A percentile compares a stretch with the other conserved stretches of the same genome.
These are phyloP conservation scores for Pichia sp. DNA, from an alignment of 1,139 yeast genomes.

Conservation along the genomic window DNA sequence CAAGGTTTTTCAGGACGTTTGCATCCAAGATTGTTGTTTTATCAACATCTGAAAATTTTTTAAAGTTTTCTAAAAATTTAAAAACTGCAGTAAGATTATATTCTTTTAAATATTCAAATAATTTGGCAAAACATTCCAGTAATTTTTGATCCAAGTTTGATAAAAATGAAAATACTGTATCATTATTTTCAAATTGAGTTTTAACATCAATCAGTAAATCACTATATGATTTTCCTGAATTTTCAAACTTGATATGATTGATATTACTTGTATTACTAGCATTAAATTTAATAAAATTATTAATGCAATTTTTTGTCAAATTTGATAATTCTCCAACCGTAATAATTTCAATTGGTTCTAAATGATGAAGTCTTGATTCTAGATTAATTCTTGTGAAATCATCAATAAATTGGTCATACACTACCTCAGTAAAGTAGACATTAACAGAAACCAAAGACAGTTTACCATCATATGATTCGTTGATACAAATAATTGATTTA, in stretches of 20 bases:
- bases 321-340: slow-evolving; percentile 33
- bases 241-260: not conserved
- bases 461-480: slow-evolving; percentile 24
- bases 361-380: slow-evolving; percentile 66
- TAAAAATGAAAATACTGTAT: slow-evolving; percentile 16
- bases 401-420: slow-evolving; percentile 64
- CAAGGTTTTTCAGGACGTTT: slow-evolving; percentile 62
- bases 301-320: slow-evolving; percentile 30
- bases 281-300: slow-evolving; percentile 17
- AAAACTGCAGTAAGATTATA: slow-evolving; percentile 58
- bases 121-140: slow-evolving; percentile 38
- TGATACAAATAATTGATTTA: slow-evolving; percentile 30
- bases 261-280: slow-evolving; percentile 7
- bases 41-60: slow-evolving; percentile 44
- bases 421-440: slow-evolving; percentile 71
- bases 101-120: slow-evolving; percentile 52
- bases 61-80: slow-evolving; percentile 43
- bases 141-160: slow-evolving; percentile 9
- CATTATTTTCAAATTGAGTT: slow-evolving; percentile 9
- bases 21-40: slow-evolving; percentile 62
- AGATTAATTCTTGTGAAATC: slow-evolving; percentile 49
- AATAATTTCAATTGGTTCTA: slow-evolving; percentile 72
- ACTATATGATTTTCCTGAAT: not conserved
- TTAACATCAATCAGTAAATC: slow-evolving; percentile 2
- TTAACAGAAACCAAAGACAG: slow-evolving; percentile 61